These are phyloP conservation scores for Linum usitatissimum DNA, from an alignment of 345 rosid species.

Conservation along the genomic window DNA sequence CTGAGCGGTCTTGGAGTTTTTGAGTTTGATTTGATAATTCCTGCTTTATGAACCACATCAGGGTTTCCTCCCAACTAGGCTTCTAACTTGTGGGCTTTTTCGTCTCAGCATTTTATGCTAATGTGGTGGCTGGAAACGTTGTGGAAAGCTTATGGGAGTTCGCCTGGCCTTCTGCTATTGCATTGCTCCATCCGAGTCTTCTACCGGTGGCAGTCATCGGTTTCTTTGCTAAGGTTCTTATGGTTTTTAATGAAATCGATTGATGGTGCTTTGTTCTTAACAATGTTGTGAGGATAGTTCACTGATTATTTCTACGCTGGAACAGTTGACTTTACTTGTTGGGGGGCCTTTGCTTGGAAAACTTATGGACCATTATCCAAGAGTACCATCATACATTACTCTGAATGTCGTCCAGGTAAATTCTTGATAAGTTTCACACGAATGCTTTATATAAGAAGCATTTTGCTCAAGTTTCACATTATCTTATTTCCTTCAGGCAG, in stretches of 20 bases:
- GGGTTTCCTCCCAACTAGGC: neutral
- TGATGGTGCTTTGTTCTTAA: neutral
- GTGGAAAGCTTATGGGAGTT: conserved; percentile 94
- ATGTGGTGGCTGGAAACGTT: conserved; percentile 64
- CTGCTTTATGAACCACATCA: too few relatives aligned
- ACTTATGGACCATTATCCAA: conserved; percentile 80
- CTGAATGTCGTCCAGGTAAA: conserved; percentile 66
- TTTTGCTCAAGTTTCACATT: neutral
- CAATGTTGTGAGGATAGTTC: neutral
- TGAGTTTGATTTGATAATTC: too few relatives aligned
- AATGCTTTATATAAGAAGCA: conserved; percentile 1
- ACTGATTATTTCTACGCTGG: conserved; percentile 11
- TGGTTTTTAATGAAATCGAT: neutral
- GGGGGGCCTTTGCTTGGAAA: conserved; percentile 91
- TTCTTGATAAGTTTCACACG: neutral
- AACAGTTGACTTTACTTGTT: conserved; percentile 53
- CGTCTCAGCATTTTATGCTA: conserved; percentile 60
- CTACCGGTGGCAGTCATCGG: conserved; percentile 90
- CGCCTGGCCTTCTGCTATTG: conserved; percentile 95
- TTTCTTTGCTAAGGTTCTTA: conserved; percentile 58
- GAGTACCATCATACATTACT: conserved; percentile 64
- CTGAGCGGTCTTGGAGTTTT: neutral
- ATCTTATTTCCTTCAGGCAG: conserved; percentile 44
- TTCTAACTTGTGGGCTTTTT: conserved; percentile 10
- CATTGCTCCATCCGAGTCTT: conserved; percentile 86